phyloP scores from a whole-genome alignment of 441 rosid species.

The Arabidopsis lyrata region DNA sequence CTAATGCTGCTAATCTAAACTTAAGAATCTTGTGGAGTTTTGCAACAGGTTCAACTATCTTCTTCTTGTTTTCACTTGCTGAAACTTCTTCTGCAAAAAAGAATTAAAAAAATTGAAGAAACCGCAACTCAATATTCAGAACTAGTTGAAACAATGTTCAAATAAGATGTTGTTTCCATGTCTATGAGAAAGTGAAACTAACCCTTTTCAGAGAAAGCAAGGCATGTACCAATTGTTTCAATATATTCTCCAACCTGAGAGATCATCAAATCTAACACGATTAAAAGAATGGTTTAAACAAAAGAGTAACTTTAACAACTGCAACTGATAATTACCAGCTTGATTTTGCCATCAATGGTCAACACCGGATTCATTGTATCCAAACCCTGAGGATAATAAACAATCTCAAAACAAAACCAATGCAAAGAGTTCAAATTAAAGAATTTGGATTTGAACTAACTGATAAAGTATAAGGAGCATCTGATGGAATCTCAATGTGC shows the following conservation, averaged over 20 bases:
- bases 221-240: conserved; percentile 47
- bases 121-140: not conserved
- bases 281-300: not conserved
- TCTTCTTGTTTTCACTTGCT: conserved; percentile 52
- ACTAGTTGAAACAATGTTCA: not conserved
- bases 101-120: not conserved
- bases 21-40: conserved; percentile 66
- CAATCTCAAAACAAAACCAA: not conserved
- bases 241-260: conserved; percentile 39
- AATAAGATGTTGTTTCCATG: not conserved
- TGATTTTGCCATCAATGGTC: conserved; percentile 41
- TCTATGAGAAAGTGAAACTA: conserved; percentile 19
- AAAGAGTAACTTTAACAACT: not conserved
- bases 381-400: conserved; percentile 21
- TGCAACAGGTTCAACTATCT: conserved; percentile 68
- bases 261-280: not conserved
- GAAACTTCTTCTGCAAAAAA: conserved; percentile 48
- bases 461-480: conserved; percentile 44
- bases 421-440: not conserved
- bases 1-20: conserved; percentile 54
- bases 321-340: conserved; percentile 14
- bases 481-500: conserved; percentile 45
- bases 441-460: conserved; percentile 2
- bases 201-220: conserved; percentile 45
- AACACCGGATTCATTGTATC: conserved; percentile 41